Base-by-base conservation (phyloP, 306 rosid species). In the Prinsepia uniflora region DNA sequence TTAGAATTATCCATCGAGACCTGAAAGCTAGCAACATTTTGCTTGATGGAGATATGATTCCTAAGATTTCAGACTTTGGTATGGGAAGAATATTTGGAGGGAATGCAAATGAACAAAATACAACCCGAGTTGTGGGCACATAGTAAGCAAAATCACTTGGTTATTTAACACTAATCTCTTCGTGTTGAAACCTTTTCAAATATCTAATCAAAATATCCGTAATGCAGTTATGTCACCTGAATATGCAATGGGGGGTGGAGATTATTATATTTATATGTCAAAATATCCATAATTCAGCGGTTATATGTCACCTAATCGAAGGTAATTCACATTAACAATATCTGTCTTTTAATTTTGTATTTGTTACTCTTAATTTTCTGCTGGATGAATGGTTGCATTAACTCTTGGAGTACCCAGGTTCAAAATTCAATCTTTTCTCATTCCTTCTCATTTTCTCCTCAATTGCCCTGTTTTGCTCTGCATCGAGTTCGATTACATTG, bases 181-280 rank as follows among this genome's bases (percentile, higher is more conserved):
- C 14, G 67, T 48, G n/a, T 48, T 19, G 17, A 45, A 68, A 50
- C 14, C 71, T 45, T 10, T 39, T 75, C 73, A 69, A 24, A 24
- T 24, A 86, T 72, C 84, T 75, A 34, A 57, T 50, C 58, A 10
- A 1, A 43, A 73, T 62, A 5, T 72, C 53, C 43, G 5, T 47
- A 45, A 41, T 82, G 66, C 71, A 92, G 98, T 15, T 58, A 92
- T 92, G 96, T 73, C 98, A 0, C 98, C 98, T 0, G 98, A 92
- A 75, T 92, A 92, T 71, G 98, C 96, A 63, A 92, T 92, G 98
- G 92, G 90, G 80, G 96, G 98, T 68, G 76, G n/a, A n/a, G n/a
- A n/a, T n/a, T n/a, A n/a, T n/a, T n/a, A n/a, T n/a, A n/a, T n/a
- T n/a, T n/a, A n/a, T n/a, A n/a, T n/a, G n/a, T n/a, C n/a, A n/a